These are phyloP conservation scores for Cladophialophora carrionii DNA, from an alignment of 2,329 filamentous ascomycete species.

Conservation along the genomic window DNA sequence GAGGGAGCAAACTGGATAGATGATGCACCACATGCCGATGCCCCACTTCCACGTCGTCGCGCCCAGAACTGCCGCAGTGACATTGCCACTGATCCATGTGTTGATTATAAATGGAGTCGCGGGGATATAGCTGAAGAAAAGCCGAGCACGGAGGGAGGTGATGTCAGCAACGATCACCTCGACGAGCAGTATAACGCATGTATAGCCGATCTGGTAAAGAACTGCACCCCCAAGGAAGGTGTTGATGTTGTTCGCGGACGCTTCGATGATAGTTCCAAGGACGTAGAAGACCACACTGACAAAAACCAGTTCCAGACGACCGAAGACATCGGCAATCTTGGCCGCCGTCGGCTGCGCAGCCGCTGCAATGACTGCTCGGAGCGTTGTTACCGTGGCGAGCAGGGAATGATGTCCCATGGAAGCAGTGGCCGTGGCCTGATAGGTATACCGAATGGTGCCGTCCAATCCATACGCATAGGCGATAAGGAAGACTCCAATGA, in stretches of 20 bases:
- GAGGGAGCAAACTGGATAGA: constrained; percentile 60
- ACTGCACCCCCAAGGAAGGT: constrained; percentile 62
- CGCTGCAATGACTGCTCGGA: constrained; percentile 63
- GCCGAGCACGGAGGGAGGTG: constrained; percentile 64
- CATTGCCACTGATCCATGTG: constrained; percentile 65
- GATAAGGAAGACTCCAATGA: constrained; percentile 64
- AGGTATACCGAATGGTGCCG: constrained; percentile 30
- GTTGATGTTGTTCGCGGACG: constrained; percentile 54
- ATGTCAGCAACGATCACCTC: constrained; percentile 68
- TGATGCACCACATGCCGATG: constrained; percentile 66
- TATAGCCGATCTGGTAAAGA: constrained; percentile 67
- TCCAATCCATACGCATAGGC: constrained; percentile 60
- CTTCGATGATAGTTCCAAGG: constrained; percentile 61
- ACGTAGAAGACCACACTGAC: constrained; percentile 62
- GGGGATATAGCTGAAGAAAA: constrained; percentile 68
- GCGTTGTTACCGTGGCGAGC: constrained; percentile 61
- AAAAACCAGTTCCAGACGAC: constrained; percentile 62
- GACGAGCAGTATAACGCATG: constrained; percentile 62
- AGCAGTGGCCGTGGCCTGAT: constrained; percentile 58
- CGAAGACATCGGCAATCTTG: constrained; percentile 67
- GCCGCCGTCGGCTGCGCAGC: constrained; percentile 62
- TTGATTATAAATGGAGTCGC: constrained; percentile 64
- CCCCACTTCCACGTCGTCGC: constrained; percentile 64
- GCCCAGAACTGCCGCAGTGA: constrained; percentile 56
- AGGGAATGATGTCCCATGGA: constrained; percentile 59